These are phyloP conservation scores for Vitis rotundifolia DNA, from an alignment of 164 flowering plant species.

Conservation along the genomic window DNA sequence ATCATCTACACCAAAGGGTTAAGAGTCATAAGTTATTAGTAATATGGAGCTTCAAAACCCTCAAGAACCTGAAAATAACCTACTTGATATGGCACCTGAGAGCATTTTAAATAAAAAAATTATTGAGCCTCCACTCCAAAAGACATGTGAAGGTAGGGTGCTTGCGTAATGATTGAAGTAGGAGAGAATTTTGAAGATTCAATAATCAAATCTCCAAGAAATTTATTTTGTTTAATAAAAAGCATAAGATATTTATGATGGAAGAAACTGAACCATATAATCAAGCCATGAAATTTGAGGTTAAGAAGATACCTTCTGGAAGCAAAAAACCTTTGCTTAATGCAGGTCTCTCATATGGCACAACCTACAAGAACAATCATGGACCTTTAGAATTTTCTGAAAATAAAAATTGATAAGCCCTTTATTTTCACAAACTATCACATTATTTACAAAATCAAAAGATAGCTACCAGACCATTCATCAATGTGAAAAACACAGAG, in stretches of 20 bases:
- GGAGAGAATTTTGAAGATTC: too few species aligned
- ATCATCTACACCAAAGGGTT: too few species aligned
- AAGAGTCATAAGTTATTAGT: neutral
- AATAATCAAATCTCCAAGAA: too few species aligned
- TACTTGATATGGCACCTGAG: neutral
- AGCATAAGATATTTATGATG: neutral
- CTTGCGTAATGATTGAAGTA: neutral
- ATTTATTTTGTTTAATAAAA: too few species aligned
- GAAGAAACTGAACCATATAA: neutral
- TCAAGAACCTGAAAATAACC: neutral
- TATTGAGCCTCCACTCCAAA: neutral
- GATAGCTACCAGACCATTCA: neutral
- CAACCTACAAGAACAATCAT: slow-evolving; percentile 52
- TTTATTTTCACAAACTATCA: neutral
- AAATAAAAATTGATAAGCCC: too few species aligned
- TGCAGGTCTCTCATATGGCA: slow-evolving; percentile 96
- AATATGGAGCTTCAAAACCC: neutral
- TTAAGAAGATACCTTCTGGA: slow-evolving; percentile 70
- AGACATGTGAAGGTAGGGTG: neutral
- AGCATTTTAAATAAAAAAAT: neutral
- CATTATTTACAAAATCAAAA: neutral
- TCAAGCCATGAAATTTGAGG: neutral
- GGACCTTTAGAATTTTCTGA: too few species aligned
- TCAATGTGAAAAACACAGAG: too few species aligned
- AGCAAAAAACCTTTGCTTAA: slow-evolving; percentile 90